Base-by-base conservation (phyloP, 2,329 filamentous ascomycete species). In the Nemania sp. region DNA sequence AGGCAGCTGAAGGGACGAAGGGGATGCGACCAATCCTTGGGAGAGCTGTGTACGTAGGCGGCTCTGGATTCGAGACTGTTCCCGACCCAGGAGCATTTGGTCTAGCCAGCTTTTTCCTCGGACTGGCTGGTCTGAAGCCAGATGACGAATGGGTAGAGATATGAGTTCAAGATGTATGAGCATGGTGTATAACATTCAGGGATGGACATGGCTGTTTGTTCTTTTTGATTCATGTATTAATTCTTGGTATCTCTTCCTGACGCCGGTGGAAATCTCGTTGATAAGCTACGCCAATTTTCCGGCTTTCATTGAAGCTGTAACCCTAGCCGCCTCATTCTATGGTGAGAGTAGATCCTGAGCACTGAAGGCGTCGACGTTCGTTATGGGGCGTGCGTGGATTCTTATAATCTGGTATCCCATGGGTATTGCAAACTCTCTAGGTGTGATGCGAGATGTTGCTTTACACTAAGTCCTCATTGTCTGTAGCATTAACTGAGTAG, bases 11-110 rank as follows among this genome's bases (percentile, higher is more conserved):
- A 60, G 83, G 83, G 24, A 97, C 94, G 17, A 96, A 92, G 76
- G 89, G 88, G 20, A 97, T 99, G 92, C 84, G 88, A 70, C 90
- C 94, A 36, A 94, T 87, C 64, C 76, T 99, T 34, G 94, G 94
- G 6, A 77, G 91, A 54, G 84, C 88, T 2, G 90, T 94, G 9
- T 95, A 95, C 70, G 84, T 96, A 45, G 90, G 89, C 57, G 88
- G 88, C 57, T 81, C 77, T 68, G 88, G 88, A 14, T 92, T 80
- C 75, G 84, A 84, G 74, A 76, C 89, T 64, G 80, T 80, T 7
- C 81, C 80, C 0, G 80, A 84, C 49, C 81, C 81, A 54, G 94
- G 94, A n/a, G 84, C 84, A 14, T 86, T 80, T 77, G 84, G 83
- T 0, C 67, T 97, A 61, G 86, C 88, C 28, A 84, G 86, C 70